Percentiles rank a stretch among this genome's conserved stretches.
Evolutionary conservation across 2,329 filamentous ascomycete species (phyloP).

Genomic region (Hymenoscyphus salicellus): DNA sequence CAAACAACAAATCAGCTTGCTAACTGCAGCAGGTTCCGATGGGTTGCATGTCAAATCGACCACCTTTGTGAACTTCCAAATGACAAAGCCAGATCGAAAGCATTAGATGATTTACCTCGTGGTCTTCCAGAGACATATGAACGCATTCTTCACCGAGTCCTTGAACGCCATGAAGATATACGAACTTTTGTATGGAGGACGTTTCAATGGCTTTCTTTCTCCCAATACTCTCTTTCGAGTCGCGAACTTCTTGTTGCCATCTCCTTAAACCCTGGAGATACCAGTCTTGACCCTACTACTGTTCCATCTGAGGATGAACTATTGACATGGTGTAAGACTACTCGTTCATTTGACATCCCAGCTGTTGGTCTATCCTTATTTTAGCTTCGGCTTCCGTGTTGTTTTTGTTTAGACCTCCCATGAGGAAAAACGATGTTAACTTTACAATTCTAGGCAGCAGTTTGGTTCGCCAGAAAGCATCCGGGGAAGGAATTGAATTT

Average conservation of each 20-base stretch:
- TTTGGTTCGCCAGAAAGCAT: neutral
- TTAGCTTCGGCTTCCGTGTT: too few species aligned
- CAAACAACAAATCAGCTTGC: neutral
- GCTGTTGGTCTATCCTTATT: too few species aligned
- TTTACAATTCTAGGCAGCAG: neutral
- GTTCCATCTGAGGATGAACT: neutral
- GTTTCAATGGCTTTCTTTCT: neutral
- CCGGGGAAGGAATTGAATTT: neutral
- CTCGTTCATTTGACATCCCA: neutral
- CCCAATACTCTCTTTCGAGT: neutral
- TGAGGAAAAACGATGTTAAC: neutral
- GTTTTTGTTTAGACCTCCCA: neutral
- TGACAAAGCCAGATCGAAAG: constrained; percentile 17
- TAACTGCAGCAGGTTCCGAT: constrained; percentile 3
- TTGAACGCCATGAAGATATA: constrained; percentile 6
- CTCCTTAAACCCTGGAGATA: neutral
- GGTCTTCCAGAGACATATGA: constrained; percentile 11
- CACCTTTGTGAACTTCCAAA: constrained; percentile 15
- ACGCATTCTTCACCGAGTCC: constrained; percentile 19
- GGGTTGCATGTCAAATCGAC: constrained; percentile 17
- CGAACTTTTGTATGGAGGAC: neutral
- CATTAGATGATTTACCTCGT: constrained; percentile 7
- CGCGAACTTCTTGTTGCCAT: neutral
- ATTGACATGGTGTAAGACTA: neutral
- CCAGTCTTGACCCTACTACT: neutral